Evolutionary conservation across 495 filamentous ascomycete species (phyloP).

Genomic region (Daldinia decipiens): DNA sequence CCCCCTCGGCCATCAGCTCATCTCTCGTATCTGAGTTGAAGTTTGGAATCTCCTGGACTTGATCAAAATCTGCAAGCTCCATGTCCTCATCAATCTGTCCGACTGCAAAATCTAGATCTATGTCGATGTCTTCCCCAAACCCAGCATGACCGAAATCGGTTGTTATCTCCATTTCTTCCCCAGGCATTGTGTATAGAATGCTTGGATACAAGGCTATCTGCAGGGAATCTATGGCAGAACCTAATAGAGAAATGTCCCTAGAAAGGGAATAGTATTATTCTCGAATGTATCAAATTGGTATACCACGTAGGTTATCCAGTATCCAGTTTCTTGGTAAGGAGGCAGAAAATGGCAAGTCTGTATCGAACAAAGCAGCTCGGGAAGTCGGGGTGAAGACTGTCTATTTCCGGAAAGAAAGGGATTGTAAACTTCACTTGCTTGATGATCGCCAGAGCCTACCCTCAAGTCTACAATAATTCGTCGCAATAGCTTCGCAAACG

Average conservation of each 20-base stretch:
- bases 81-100: conserved; percentile 70
- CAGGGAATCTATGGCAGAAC: background rate
- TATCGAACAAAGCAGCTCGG: conserved; percentile 28
- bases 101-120: conserved; percentile 75
- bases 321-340: background rate
- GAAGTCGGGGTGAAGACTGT: conserved; percentile 6
- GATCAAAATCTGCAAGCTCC: conserved; percentile 62
- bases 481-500: conserved; percentile 3
- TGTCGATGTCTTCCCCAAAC: conserved; percentile 74
- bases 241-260: background rate
- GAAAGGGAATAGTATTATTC: background rate
- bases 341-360: background rate
- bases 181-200: conserved; percentile 63
- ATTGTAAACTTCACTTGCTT: background rate
- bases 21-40: conserved; percentile 49
- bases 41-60: conserved; percentile 42
- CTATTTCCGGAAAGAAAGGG: conserved; percentile 31
- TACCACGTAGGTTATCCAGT: background rate
- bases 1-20: conserved; percentile 62
- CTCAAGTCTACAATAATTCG: background rate
- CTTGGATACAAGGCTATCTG: conserved; percentile 5
- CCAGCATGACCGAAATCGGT: conserved; percentile 55
- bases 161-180: conserved; percentile 66
- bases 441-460: background rate
- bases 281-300: conserved; percentile 5